Evolutionary conservation across 257 asterid species (phyloP), one percentile per base, ranked within the genome.

Genomic region (Solanum habrochaites): DNA sequence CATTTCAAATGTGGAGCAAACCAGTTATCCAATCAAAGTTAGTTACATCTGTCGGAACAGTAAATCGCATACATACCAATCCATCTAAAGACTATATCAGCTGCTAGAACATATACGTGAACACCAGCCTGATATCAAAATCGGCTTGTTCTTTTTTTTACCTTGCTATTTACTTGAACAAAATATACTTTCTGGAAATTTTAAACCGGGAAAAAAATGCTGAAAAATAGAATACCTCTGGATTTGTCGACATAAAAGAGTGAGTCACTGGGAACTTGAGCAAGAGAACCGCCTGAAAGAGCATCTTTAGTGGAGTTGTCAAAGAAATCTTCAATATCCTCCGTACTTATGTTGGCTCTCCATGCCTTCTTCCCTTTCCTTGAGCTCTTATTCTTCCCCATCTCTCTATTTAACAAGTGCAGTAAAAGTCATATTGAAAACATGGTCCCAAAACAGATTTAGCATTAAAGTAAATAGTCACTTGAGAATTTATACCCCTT

Each of bases 331-430:
- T 97, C 98, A 29, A 97, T 85, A 23, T 97, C 99, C 81, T 94
- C 95, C 1, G 98, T 94, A 93, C 96, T 96, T 16, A 97, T 97
- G 88, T 96, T 97, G 49, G 98, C 98, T 85, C 99, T 95, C 99
- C 99, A 97, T 73, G 86, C 99, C 92, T 97, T 97, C 93, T 97
- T 97, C 37, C 99, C 99, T 80, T 97, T 97, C 90, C 99, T 91
- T 21, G 99, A 97, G 88, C 91, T 89, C 89, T 95, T 96, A 87
- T 49, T 93, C 92, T 97, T 97, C 77, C 99, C 99, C 99, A 97
- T 96, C 82, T 31, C 49, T 66, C 78, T 32, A 70, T 39, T 13
- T 67, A 60, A 60, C 67, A 60, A 60, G 14, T 21, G 29, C 2
- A 3, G 67, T 60, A 60, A 60, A 60, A 60, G 67, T 60, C 67